Conservation (phyloP, 371 early-diverging fungal genomes). For the Mycotypha africana region DNA sequence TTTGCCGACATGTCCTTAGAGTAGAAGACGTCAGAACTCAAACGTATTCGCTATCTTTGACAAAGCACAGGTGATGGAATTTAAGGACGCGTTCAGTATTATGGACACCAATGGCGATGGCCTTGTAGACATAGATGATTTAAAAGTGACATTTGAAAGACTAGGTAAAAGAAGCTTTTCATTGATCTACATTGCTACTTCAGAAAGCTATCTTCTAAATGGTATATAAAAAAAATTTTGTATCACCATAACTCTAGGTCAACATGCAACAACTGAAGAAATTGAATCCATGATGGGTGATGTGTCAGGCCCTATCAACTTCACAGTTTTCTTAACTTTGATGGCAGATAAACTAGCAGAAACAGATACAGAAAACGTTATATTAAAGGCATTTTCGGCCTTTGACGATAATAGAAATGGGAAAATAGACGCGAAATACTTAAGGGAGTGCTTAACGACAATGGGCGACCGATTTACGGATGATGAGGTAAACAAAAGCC, state of each 20-base stretch:
- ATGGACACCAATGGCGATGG: conserved; percentile 91
- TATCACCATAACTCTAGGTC: conserved; percentile 41
- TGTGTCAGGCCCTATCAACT: conserved; percentile 84
- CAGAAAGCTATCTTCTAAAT: background rate
- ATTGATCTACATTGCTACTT: background rate
- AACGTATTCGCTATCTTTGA: conserved; percentile 99
- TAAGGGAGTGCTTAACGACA: conserved; percentile 82
- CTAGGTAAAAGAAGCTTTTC: conserved; percentile 23
- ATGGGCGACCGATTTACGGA: conserved; percentile 91
- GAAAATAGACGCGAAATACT: conserved; percentile 69
- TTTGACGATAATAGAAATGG: conserved; percentile 87
- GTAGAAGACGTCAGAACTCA: conserved; percentile 85
- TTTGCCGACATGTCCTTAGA: too few species aligned
- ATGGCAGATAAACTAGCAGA: conserved; percentile 92
- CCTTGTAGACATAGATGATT: conserved; percentile 80
- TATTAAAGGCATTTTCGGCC: conserved; percentile 81
- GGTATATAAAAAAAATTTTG: background rate
- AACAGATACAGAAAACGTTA: conserved; percentile 84
- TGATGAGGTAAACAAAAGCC: conserved; percentile 71
- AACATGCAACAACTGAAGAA: conserved; percentile 77
- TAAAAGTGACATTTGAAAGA: conserved; percentile 73
- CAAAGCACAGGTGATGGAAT: conserved; percentile 92
- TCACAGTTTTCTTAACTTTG: conserved; percentile 90
- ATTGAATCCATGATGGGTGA: conserved; percentile 91
- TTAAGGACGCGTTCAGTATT: conserved; percentile 93